phyloP scores from a whole-genome alignment of 1,139 yeast genomes.

The Yamadazyma buinensis region DNA sequence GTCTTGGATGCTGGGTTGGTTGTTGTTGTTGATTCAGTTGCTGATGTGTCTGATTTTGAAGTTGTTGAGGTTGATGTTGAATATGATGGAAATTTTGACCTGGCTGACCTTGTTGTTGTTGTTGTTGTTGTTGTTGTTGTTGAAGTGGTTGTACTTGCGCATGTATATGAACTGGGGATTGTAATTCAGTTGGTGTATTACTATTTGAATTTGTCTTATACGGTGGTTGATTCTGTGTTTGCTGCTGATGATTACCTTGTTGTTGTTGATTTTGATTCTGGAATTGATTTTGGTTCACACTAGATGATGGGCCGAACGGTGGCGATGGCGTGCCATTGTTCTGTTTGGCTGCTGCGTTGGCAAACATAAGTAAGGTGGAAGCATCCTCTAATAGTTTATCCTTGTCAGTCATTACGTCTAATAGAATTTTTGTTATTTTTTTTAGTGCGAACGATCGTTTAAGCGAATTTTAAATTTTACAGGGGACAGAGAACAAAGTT shows the following conservation, averaged over 20 bases:
- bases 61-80: neutral
- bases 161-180: neutral
- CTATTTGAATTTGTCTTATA: no score
- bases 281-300: no score
- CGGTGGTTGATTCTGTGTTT: no score
- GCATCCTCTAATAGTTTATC: constrained; percentile 41
- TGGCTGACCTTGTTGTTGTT: neutral
- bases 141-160: neutral
- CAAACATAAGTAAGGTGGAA: constrained; percentile 62
- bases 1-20: no score
- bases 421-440: no score
- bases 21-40: no score
- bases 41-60: no score
- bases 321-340: constrained; percentile 23
- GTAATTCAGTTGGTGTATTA: neutral
- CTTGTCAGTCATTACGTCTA: constrained; percentile 1
- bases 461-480: no score
- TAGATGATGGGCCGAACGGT: constrained; percentile 5
- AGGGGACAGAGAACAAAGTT: no score
- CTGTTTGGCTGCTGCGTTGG: constrained; percentile 51
- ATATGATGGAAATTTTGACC: neutral
- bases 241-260: no score
- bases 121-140: no score
- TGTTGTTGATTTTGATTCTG: no score
- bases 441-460: constrained; percentile 4